Evolutionary conservation across 2,329 filamentous ascomycete species (phyloP).

Genomic region (Fusarium zealandicum): DNA sequence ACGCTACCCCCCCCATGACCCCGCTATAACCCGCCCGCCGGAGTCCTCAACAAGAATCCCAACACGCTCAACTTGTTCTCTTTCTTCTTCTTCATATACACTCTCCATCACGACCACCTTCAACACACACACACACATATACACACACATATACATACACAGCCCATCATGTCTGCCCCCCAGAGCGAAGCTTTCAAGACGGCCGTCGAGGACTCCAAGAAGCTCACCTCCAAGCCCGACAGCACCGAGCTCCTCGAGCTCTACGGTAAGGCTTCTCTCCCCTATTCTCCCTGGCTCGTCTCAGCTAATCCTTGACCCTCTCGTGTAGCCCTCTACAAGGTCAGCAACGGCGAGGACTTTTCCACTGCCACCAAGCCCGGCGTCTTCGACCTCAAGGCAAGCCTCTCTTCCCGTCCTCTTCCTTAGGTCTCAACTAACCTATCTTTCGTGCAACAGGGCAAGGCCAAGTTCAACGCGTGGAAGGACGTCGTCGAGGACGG

Average conservation of each 20-base stretch:
- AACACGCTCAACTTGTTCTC: constrained; percentile 22
- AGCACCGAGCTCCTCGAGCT: constrained; percentile 71
- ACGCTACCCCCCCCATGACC: constrained; percentile 35
- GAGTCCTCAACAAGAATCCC: constrained; percentile 36
- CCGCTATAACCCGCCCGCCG: constrained; percentile 33
- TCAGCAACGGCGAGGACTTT: constrained; percentile 64
- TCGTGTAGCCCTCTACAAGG: constrained; percentile 63
- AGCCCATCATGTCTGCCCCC: constrained; percentile 50
- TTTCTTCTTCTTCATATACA: constrained; percentile 1
- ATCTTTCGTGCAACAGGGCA: constrained; percentile 61
- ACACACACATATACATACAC: neutral
- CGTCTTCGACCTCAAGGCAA: constrained; percentile 74
- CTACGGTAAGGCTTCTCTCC: constrained; percentile 57
- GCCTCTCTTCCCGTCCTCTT: neutral
- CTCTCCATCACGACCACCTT: neutral
- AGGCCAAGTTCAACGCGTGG: constrained; percentile 84
- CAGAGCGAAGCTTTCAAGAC: constrained; percentile 59
- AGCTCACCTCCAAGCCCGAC: constrained; percentile 69
- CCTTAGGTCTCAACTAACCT: constrained; percentile 12
- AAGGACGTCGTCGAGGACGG: constrained; percentile 71
- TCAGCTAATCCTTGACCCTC: neutral
- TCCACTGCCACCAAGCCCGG: constrained; percentile 64
- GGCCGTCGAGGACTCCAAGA: constrained; percentile 69
- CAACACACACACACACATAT: constrained; percentile 5
- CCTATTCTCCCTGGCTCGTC: neutral